Evolutionary conservation across 495 filamentous ascomycete species (phyloP).

Genomic region (Tricharina praecox): DNA sequence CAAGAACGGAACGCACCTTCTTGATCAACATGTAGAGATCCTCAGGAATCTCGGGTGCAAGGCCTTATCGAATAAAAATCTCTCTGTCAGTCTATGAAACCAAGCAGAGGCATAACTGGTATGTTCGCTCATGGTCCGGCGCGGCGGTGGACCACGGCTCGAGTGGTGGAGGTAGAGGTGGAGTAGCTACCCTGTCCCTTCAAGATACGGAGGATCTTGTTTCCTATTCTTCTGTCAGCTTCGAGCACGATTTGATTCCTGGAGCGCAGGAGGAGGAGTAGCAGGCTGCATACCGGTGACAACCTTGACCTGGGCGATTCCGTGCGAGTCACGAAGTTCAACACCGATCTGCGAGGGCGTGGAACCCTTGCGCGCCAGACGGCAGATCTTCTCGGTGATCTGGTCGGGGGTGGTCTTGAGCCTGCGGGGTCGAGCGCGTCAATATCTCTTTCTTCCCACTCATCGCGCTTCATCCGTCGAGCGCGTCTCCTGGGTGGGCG

Average conservation of each 20-base stretch:
- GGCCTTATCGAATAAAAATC: constrained; percentile 89
- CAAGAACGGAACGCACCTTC: constrained; percentile 71
- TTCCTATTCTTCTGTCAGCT: constrained; percentile 62
- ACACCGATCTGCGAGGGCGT: constrained; percentile 98
- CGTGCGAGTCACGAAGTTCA: constrained; percentile 89
- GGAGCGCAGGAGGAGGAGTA: too few relatives aligned
- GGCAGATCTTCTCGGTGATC: constrained; percentile 97
- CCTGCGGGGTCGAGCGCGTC: too few relatives aligned
- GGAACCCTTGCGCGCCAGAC: constrained; percentile 91
- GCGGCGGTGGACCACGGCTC: background rate
- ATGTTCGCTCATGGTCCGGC: background rate
- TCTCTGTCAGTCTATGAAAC: constrained; percentile 87
- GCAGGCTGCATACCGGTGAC: constrained; percentile 95
- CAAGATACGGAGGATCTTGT: constrained; percentile 98
- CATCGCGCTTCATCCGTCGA: too few relatives aligned
- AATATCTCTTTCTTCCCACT: too few relatives aligned
- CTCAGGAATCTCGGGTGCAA: constrained; percentile 93
- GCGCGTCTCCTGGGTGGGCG: too few relatives aligned
- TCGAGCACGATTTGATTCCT: too few relatives aligned
- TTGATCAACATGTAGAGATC: constrained; percentile 98
- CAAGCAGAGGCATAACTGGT: constrained; percentile 74
- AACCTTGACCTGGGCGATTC: constrained; percentile 88
- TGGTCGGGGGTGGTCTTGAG: constrained; percentile 39
- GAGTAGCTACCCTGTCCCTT: constrained; percentile 64
- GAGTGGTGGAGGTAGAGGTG: constrained; percentile 9